Conservation (phyloP, 768 basidiomycete genomes). For the Pleurotus tuoliensis region DNA sequence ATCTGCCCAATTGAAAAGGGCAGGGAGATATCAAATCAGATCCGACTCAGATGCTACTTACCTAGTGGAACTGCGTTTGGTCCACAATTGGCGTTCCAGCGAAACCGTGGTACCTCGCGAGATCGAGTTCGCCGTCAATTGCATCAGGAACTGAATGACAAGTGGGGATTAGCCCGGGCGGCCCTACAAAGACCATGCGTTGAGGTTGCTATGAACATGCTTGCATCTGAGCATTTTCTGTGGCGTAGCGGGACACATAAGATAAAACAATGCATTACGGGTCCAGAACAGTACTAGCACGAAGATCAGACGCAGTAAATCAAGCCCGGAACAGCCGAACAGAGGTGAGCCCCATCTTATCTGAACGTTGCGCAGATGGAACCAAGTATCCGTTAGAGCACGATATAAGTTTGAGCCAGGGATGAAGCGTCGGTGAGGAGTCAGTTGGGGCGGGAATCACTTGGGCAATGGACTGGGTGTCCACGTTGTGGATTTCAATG, state of each 20-base stretch:
- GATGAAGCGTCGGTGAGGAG: slow-evolving; percentile 19
- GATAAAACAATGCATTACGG: not conserved
- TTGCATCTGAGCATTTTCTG: not conserved
- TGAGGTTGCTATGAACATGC: not conserved
- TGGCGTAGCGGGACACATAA: slow-evolving; percentile 1
- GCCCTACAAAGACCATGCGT: not conserved
- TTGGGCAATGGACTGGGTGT: slow-evolving; percentile 70
- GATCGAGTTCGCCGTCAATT: slow-evolving; percentile 1
- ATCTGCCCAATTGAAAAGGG: slow-evolving; percentile 7
- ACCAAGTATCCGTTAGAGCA: slow-evolving; percentile 44
- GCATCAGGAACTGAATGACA: not conserved
- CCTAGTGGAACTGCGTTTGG: not conserved
- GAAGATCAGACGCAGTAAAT: not conserved
- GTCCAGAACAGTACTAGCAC: slow-evolving; percentile 7
- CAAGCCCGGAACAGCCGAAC: slow-evolving; percentile 25
- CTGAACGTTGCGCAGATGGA: slow-evolving; percentile 44
- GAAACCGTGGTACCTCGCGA: not conserved
- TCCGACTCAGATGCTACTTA: slow-evolving; percentile 2
- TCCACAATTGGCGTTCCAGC: not conserved
- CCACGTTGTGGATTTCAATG: slow-evolving; percentile 78
- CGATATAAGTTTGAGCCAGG: slow-evolving; percentile 31
- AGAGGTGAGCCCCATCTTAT: slow-evolving; percentile 40
- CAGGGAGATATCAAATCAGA: slow-evolving; percentile 5
- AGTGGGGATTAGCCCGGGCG: not conserved
- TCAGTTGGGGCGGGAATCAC: slow-evolving; percentile 49